phyloP scores from a whole-genome alignment of 257 asterid species.

The Primulina tabacum region DNA sequence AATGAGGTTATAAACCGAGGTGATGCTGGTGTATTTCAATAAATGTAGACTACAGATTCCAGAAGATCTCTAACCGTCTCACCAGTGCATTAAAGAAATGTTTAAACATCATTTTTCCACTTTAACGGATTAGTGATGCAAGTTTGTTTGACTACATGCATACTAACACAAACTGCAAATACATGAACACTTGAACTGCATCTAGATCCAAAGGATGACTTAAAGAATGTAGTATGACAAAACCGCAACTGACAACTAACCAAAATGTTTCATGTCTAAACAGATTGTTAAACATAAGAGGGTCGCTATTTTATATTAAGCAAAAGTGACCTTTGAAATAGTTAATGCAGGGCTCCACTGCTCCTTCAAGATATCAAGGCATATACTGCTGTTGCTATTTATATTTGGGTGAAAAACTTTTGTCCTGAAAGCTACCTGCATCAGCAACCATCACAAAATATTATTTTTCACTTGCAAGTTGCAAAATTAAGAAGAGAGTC shows the following conservation, averaged over 20 bases:
- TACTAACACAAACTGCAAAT: neutral
- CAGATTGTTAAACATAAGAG: neutral
- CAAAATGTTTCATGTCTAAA: neutral
- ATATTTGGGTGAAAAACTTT: slow-evolving; percentile 24
- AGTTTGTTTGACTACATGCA: neutral
- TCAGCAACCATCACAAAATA: neutral
- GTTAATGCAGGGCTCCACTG: slow-evolving; percentile 25
- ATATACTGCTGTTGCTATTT: slow-evolving; percentile 24
- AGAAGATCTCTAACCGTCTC: too few species aligned
- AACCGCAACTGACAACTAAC: neutral
- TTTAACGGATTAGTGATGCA: neutral
- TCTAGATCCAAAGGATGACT: neutral
- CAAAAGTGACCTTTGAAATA: slow-evolving; percentile 12
- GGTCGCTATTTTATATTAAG: neutral
- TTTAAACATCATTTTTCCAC: neutral
- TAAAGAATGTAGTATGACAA: neutral
- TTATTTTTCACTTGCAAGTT: neutral
- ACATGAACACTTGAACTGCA: neutral
- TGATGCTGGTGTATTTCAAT: too few species aligned
- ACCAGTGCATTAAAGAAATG: neutral
- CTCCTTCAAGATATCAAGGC: slow-evolving; percentile 26
- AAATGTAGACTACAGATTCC: neutral
- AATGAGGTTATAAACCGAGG: too few species aligned
- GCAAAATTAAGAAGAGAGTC: neutral
- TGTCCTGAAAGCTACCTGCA: slow-evolving; percentile 24